A percentile compares a stretch with the other conserved stretches of the same genome.
These are phyloP conservation scores for Liquidambar formosana DNA, from an alignment of 164 flowering plant species.

Conservation along the genomic window DNA sequence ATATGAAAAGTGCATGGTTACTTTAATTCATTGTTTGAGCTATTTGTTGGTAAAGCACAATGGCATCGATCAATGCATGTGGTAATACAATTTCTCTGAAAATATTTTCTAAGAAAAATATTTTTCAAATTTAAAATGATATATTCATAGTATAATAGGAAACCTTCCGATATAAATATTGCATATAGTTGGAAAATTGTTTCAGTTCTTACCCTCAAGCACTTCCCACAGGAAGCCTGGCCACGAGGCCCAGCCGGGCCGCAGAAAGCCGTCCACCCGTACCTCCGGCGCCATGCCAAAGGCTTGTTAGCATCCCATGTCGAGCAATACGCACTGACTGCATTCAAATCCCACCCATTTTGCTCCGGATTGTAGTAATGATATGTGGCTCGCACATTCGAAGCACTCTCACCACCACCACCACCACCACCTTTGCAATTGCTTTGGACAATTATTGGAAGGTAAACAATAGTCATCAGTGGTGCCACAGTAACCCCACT, in stretches of 20 bases:
- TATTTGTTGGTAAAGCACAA: neutral
- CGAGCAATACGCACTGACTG: conserved; percentile 43
- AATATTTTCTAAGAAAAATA: neutral
- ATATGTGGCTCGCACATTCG: conserved; percentile 51
- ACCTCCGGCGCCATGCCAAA: conserved; percentile 37
- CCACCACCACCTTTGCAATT: conserved; percentile 26
- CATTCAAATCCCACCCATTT: conserved; percentile 40
- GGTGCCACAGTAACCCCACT: conserved; percentile 39
- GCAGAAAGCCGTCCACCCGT: conserved; percentile 58
- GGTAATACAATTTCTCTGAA: no score
- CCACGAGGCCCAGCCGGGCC: conserved; percentile 42
- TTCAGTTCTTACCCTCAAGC: conserved; percentile 35
- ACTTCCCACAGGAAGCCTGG: conserved; percentile 42
- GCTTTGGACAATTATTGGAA: conserved; percentile 41
- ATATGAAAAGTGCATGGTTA: no score
- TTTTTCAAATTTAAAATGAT: no score
- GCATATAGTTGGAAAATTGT: no score
- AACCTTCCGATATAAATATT: no score
- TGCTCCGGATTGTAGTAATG: conserved; percentile 43
- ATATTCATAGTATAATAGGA: no score
- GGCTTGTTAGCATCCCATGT: conserved; percentile 55
- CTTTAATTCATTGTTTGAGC: no score
- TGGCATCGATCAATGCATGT: no score
- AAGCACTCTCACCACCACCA: conserved; percentile 27
- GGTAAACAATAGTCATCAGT: conserved; percentile 33